Conservation (phyloP, 73 alveolate genomes). For the Stentor coeruleus region DNA sequence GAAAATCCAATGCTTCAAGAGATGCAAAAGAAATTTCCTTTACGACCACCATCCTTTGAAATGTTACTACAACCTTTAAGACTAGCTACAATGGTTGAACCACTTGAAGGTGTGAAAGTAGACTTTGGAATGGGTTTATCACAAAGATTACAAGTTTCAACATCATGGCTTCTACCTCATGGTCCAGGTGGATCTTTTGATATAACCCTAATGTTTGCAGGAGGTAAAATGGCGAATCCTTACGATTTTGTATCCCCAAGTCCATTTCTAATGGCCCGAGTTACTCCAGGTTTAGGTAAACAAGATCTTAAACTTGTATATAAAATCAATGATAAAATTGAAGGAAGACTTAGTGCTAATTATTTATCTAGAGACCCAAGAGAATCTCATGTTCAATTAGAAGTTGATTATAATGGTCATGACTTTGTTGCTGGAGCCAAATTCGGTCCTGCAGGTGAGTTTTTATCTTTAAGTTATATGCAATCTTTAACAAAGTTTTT, state of each 20-base stretch:
- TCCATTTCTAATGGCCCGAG: constrained; percentile 29
- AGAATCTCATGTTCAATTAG: neutral
- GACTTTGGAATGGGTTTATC: constrained; percentile 12
- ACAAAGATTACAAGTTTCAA: neutral
- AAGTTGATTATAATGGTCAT: constrained; percentile 5
- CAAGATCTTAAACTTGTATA: constrained; percentile 8
- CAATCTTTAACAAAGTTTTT: neutral
- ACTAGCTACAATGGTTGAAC: constrained; percentile 22
- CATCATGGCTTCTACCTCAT: neutral
- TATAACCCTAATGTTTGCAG: constrained; percentile 9
- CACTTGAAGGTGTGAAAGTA: constrained; percentile 20
- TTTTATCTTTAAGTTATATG: neutral
- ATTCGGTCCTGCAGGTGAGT: constrained; percentile 19
- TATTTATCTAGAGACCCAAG: neutral
- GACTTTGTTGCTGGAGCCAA: neutral
- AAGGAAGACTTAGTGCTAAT: constrained; percentile 19
- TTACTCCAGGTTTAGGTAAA: neutral
- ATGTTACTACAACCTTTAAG: neutral
- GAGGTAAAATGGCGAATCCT: constrained; percentile 28
- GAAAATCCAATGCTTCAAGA: neutral
- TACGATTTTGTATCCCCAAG: constrained; percentile 18
- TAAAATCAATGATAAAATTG: neutral
- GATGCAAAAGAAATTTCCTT: neutral
- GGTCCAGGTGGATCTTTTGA: constrained; percentile 25
- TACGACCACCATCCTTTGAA: constrained; percentile 33